These are phyloP conservation scores for Umbellularia californica DNA, from an alignment of 164 flowering plant species.

Conservation along the genomic window DNA sequence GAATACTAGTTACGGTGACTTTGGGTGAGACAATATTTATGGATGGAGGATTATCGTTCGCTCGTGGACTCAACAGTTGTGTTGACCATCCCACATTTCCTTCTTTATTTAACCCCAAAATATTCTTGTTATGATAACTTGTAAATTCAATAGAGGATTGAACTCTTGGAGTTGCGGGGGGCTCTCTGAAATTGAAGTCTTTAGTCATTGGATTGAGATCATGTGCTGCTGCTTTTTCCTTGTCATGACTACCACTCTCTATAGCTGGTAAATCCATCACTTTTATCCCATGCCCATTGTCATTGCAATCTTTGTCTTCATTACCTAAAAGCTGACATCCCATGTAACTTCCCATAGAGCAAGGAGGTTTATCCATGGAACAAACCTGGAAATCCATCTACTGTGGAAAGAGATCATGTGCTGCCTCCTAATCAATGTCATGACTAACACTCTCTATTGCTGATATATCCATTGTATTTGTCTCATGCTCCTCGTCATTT, in stretches of 20 bases:
- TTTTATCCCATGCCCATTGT: neutral
- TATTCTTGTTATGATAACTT: too few species aligned
- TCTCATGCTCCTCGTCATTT: constrained; percentile 2
- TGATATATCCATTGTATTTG: neutral
- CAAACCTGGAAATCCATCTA: constrained; percentile 35
- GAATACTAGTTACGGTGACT: constrained; percentile 53
- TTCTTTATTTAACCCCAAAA: neutral
- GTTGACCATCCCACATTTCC: neutral
- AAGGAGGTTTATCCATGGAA: constrained; percentile 78
- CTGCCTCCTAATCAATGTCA: neutral
- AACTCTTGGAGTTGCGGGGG: neutral
- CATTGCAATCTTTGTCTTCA: constrained; percentile 17
- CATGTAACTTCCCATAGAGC: constrained; percentile 29
- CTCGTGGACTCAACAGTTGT: constrained; percentile 5
- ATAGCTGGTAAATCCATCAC: too few species aligned
- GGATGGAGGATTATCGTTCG: constrained; percentile 4
- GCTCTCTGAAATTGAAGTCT: neutral
- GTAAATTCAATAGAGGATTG: neutral
- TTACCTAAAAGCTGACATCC: constrained; percentile 14
- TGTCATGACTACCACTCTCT: neutral
- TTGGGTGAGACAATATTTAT: constrained; percentile 18
- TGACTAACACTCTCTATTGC: constrained; percentile 4
- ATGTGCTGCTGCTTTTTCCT: neutral
- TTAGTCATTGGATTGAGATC: neutral
- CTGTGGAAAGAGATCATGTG: constrained; percentile 8